Percentiles rank a stretch among this genome's conserved stretches.
phyloP scores from a whole-genome alignment of 768 basidiomycete genomes.

The Suillus cothurnatus region DNA sequence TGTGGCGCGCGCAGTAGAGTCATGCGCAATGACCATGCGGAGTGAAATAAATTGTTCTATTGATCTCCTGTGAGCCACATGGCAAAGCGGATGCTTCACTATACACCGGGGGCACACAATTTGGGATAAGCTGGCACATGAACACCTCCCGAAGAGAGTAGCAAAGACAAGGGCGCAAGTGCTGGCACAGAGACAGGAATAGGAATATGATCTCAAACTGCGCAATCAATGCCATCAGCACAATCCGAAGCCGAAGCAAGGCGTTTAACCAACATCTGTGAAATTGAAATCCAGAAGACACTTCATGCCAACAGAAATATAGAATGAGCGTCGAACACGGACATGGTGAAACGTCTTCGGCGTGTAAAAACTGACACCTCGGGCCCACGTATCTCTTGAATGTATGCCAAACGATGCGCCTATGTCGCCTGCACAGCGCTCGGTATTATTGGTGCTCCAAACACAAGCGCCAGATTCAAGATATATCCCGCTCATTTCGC shows the following conservation, averaged over 20 bases:
- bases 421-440: conserved; percentile 12
- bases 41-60: conserved; percentile 34
- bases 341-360: conserved; percentile 34
- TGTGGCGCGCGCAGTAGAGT: too few relatives aligned
- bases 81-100: conserved; percentile 15
- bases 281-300: conserved; percentile 4
- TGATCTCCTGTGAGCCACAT: conserved; percentile 23
- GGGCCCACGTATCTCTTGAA: conserved; percentile 36
- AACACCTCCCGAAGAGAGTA: background rate
- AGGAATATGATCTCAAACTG: conserved; percentile 33
- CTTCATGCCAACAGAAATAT: background rate
- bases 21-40: conserved; percentile 8
- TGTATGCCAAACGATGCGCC: conserved; percentile 40
- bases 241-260: conserved; percentile 37
- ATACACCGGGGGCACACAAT: background rate
- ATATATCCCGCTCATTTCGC: background rate
- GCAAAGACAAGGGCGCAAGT: conserved; percentile 1
- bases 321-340: conserved; percentile 20
- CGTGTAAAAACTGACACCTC: conserved; percentile 35
- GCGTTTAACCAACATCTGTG: conserved; percentile 38
- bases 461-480: background rate
- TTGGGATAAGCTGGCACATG: conserved; percentile 6
- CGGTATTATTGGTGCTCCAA: background rate
- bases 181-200: conserved; percentile 18
- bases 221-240: conserved; percentile 23